Evolutionary conservation across 169 alveolate species (phyloP).

Genomic region (Plasmodium blacklocki): DNA sequence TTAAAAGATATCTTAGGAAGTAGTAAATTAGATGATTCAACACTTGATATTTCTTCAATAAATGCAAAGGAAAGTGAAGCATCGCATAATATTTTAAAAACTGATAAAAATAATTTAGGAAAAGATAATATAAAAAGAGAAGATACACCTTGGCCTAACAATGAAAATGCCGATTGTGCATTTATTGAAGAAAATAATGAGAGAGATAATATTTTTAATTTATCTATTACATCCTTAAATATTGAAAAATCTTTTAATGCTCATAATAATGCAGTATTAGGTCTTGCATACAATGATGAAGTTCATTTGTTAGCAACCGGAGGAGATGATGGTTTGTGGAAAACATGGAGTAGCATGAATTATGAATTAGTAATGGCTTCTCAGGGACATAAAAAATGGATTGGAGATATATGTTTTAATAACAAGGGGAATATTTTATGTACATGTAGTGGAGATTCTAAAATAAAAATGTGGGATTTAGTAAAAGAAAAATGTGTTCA

Average conservation of each 20-base stretch:
- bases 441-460: slow-evolving; percentile 76
- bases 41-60: slow-evolving; percentile 17
- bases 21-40: slow-evolving; percentile 26
- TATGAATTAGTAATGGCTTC: slow-evolving; percentile 76
- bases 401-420: slow-evolving; percentile 74
- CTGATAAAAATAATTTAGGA: slow-evolving; percentile 56
- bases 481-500: slow-evolving; percentile 74
- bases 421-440: slow-evolving; percentile 72
- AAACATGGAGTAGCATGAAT: slow-evolving; percentile 72
- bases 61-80: slow-evolving; percentile 17
- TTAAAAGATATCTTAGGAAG: slow-evolving; percentile 62
- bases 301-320: slow-evolving; percentile 75
- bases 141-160: slow-evolving; percentile 76
- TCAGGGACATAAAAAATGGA: slow-evolving; percentile 76
- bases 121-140: slow-evolving; percentile 39
- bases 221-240: slow-evolving; percentile 53
- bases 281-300: slow-evolving; percentile 64
- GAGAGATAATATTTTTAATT: slow-evolving; percentile 16
- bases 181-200: slow-evolving; percentile 29
- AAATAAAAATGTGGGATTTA: slow-evolving; percentile 75
- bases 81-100: slow-evolving; percentile 31
- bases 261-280: slow-evolving; percentile 64
- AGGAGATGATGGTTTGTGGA: slow-evolving; percentile 76
- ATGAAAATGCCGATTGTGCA: slow-evolving; percentile 56
- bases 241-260: slow-evolving; percentile 74